Conservation (phyloP, 2,329 filamentous ascomycete species). For the Penicillium sp. region DNA sequence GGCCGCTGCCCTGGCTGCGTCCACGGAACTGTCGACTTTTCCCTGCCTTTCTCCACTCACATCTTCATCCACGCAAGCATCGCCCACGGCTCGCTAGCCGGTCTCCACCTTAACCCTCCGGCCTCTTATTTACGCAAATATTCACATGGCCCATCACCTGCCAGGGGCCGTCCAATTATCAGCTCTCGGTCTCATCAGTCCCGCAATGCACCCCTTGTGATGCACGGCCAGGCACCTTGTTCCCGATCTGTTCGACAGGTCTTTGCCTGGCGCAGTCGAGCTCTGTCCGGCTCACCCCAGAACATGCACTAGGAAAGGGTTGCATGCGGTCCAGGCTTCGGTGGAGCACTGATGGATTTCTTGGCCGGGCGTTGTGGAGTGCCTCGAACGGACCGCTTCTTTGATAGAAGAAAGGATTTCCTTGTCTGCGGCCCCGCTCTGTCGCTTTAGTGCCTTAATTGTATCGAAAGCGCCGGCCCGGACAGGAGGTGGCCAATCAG, state of each 20-base stretch:
- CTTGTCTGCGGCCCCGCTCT: neutral
- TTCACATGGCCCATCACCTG: neutral
- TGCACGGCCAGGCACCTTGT: neutral
- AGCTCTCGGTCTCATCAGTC: neutral
- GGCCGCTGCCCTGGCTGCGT: neutral
- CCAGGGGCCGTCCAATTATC: constrained; percentile 10
- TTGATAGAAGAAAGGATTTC: neutral
- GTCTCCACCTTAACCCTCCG: neutral
- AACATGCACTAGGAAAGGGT: neutral
- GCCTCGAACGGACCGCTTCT: neutral
- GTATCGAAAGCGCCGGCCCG: neutral
- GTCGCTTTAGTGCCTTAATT: neutral
- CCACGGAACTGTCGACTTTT: neutral
- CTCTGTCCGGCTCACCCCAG: neutral
- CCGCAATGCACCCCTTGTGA: neutral
- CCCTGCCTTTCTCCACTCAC: neutral
- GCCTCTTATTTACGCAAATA: neutral
- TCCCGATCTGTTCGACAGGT: neutral
- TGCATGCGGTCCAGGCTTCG: constrained; percentile 9
- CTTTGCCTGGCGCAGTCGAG: neutral
- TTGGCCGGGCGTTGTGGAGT: constrained; percentile 9
- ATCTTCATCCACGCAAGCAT: neutral
- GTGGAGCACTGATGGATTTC: constrained; percentile 7
- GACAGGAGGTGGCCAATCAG: constrained; percentile 9
- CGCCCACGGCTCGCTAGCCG: neutral